phyloP scores from a whole-genome alignment of 768 basidiomycete species.

The Phlegmacium glaucopus region DNA sequence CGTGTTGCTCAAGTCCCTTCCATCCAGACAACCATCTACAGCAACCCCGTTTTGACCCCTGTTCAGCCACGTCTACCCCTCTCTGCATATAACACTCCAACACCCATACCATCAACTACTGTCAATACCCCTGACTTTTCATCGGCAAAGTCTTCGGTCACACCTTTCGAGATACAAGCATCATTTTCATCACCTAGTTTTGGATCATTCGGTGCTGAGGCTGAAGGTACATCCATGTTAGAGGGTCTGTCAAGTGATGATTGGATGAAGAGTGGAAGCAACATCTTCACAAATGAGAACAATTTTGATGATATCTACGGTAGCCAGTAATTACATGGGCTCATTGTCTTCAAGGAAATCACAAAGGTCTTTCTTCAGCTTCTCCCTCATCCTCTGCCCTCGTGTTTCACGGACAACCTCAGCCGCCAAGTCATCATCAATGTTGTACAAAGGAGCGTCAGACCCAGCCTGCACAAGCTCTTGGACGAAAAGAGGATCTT shows the following conservation, averaged over 20 bases:
- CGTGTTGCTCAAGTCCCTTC: neutral
- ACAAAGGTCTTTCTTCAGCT: neutral
- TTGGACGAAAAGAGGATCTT: conserved; percentile 4
- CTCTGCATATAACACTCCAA: too few species aligned
- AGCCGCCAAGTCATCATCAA: conserved; percentile 1
- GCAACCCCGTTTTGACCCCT: neutral
- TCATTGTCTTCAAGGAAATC: neutral
- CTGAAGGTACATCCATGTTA: too few species aligned
- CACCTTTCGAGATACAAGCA: too few species aligned
- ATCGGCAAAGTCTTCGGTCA: too few species aligned
- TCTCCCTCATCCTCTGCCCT: neutral
- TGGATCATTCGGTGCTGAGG: too few species aligned
- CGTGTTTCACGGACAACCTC: conserved; percentile 2
- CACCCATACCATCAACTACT: too few species aligned
- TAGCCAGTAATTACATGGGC: neutral
- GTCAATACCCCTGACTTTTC: too few species aligned
- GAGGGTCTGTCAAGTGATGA: too few species aligned
- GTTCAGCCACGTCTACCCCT: too few species aligned
- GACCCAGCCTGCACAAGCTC: conserved; percentile 1
- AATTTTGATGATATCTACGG: neutral
- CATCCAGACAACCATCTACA: neutral
- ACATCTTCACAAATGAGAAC: neutral
- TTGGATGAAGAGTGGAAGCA: too few species aligned
- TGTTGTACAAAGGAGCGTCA: too few species aligned
- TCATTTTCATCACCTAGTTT: too few species aligned